These are phyloP conservation scores for Eucalyptus shirleyi DNA, from an alignment of 345 rosid genomes.

Conservation along the genomic window DNA sequence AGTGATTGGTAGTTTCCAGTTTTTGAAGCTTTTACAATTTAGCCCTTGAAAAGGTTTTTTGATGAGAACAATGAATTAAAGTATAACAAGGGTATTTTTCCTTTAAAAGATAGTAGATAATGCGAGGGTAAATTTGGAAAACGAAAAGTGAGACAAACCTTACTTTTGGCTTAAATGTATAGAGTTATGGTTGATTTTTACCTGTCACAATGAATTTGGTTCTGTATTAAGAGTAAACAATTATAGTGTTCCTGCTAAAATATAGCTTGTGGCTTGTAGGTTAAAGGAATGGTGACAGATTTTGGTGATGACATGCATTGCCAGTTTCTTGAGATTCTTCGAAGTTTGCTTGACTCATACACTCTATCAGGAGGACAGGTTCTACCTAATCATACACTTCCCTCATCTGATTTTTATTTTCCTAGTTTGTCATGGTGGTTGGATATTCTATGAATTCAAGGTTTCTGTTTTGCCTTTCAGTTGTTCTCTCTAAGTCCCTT, in stretches of 20 bases:
- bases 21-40: neutral
- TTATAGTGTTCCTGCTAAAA: neutral
- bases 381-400: neutral
- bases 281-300: conserved; percentile 92
- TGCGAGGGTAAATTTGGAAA: neutral
- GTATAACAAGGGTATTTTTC: neutral
- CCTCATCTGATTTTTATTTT: neutral
- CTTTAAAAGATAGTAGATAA: neutral
- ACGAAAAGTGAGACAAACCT: neutral
- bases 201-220: neutral
- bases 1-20: neutral
- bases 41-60: neutral
- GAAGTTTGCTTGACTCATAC: conserved; percentile 87
- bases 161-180: neutral
- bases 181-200: neutral
- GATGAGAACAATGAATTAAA: neutral
- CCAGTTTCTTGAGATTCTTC: conserved; percentile 96
- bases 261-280: conserved; percentile 31
- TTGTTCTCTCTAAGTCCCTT: neutral
- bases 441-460: neutral
- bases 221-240: neutral
- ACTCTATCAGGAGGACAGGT: conserved; percentile 78
- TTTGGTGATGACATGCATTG: conserved; percentile 95
- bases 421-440: neutral
- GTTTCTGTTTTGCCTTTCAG: neutral